Evolutionary conservation across 208 protist species (phyloP).

Genomic region (Wallacemonas sp.): DNA sequence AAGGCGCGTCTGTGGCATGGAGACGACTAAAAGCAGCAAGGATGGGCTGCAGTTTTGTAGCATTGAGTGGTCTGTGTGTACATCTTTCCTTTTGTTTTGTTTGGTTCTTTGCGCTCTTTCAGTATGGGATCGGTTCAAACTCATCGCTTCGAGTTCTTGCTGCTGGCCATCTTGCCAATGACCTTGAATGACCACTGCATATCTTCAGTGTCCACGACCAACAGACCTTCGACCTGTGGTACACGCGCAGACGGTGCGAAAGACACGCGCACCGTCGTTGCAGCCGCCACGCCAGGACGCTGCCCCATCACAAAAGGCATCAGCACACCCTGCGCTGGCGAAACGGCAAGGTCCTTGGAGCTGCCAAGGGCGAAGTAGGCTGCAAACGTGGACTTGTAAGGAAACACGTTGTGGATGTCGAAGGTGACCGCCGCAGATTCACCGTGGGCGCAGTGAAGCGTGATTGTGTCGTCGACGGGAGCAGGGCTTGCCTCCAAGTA

Average conservation of each 20-base stretch:
- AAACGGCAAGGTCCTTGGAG: slow-evolving; percentile 78
- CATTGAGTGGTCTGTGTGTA: no score
- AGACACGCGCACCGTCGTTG: slow-evolving; percentile 50
- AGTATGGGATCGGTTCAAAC: no score
- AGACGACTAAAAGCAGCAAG: no score
- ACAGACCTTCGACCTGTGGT: slow-evolving; percentile 73
- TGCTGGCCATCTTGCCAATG: slow-evolving; percentile 47
- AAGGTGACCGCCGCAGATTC: slow-evolving; percentile 66
- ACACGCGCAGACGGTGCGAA: slow-evolving; percentile 67
- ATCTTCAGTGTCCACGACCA: slow-evolving; percentile 90
- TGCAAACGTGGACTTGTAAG: slow-evolving; percentile 72
- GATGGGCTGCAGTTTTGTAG: no score
- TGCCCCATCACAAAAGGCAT: slow-evolving; percentile 67
- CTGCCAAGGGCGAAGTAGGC: slow-evolving; percentile 90
- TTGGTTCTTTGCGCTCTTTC: no score
- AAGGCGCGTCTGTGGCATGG: no score
- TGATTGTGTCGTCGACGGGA: slow-evolving; percentile 84
- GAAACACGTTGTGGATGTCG: slow-evolving; percentile 88
- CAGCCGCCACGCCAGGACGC: slow-evolving; percentile 24
- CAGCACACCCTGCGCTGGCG: slow-evolving; percentile 70
- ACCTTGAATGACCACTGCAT: slow-evolving; percentile 93
- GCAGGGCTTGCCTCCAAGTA: slow-evolving; percentile 78
- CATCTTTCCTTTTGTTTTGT: no score
- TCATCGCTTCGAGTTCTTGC: slow-evolving; percentile 7
- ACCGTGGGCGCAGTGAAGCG: slow-evolving; percentile 56